Percentiles rank a stretch among this genome's conserved stretches.
These are phyloP conservation scores for Peronospora belbahrii DNA, from an alignment of 352 stramenopile species.

Conservation along the genomic window DNA sequence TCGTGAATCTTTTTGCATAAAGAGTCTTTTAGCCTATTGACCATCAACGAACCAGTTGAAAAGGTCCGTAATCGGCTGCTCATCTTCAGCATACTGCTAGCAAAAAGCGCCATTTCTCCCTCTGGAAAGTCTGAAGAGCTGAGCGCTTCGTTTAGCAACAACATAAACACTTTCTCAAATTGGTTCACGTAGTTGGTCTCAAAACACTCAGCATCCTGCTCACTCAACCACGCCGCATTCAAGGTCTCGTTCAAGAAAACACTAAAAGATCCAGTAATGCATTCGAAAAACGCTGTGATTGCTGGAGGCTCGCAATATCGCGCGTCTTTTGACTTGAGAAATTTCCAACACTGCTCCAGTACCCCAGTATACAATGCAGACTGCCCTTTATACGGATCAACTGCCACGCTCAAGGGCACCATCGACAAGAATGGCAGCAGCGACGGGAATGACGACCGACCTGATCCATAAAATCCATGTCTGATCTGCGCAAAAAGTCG, in stretches of 20 bases:
- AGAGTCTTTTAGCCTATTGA: slow-evolving; percentile 22
- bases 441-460: slow-evolving; percentile 54
- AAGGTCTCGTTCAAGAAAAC: slow-evolving; percentile 46
- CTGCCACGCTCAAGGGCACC: slow-evolving; percentile 49
- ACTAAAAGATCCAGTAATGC: slow-evolving; percentile 53
- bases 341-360: slow-evolving; percentile 66
- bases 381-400: slow-evolving; percentile 32
- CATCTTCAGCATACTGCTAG: slow-evolving; percentile 43
- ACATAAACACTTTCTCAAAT: slow-evolving; percentile 55
- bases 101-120: slow-evolving; percentile 28
- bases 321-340: slow-evolving; percentile 45
- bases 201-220: slow-evolving; percentile 16
- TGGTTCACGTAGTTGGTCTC: slow-evolving; percentile 42
- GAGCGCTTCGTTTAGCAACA: slow-evolving; percentile 34
- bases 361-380: slow-evolving; percentile 54
- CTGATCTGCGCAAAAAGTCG: slow-evolving; percentile 63
- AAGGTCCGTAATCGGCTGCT: slow-evolving; percentile 26
- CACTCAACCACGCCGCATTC: slow-evolving; percentile 27
- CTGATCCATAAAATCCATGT: slow-evolving; percentile 72
- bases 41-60: slow-evolving; percentile 14
- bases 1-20: slow-evolving; percentile 28
- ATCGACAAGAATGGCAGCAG: slow-evolving; percentile 68
- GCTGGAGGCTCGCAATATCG: slow-evolving; percentile 45
- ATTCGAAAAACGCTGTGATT: slow-evolving; percentile 67
- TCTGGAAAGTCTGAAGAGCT: slow-evolving; percentile 32